Percentiles rank a stretch among this genome's conserved stretches.
These are phyloP conservation scores for Mycena maculata DNA, from an alignment of 768 basidiomycete species.

Conservation along the genomic window DNA sequence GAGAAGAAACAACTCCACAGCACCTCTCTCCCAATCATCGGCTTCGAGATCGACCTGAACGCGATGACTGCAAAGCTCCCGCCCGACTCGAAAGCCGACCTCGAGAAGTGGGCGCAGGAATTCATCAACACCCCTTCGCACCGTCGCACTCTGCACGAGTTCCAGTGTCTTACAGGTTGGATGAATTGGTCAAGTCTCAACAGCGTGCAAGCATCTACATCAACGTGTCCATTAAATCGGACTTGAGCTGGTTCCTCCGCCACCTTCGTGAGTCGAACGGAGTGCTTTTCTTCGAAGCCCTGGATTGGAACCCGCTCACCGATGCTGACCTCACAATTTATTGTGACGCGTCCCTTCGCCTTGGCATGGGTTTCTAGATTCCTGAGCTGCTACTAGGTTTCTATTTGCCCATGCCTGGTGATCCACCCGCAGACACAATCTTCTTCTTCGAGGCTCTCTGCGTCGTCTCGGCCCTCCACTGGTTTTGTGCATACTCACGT, in stretches of 20 bases:
- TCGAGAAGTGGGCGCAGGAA: conserved; percentile 25
- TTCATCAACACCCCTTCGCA: conserved; percentile 24
- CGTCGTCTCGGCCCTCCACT: conserved; percentile 17
- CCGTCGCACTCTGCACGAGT: conserved; percentile 34
- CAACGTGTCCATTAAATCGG: conserved; percentile 29
- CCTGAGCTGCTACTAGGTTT: conserved; percentile 25
- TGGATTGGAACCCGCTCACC: conserved; percentile 14
- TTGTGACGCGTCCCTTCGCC: conserved; percentile 4
- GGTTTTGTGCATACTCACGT: background rate
- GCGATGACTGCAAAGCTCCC: conserved; percentile 35
- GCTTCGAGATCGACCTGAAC: conserved; percentile 44
- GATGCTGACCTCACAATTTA: background rate
- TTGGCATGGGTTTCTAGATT: conserved; percentile 26
- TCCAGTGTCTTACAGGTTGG: conserved; percentile 37
- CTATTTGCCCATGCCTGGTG: background rate
- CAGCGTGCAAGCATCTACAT: conserved; percentile 26
- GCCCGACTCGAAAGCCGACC: background rate
- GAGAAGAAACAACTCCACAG: no score
- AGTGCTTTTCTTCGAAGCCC: background rate
- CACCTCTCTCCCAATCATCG: conserved; percentile 45
- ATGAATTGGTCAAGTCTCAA: conserved; percentile 42
- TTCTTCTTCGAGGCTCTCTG: conserved; percentile 33
- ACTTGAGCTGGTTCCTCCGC: conserved; percentile 37
- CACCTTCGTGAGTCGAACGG: conserved; percentile 6
- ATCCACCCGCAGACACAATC: conserved; percentile 8